phyloP scores from a whole-genome alignment of 306 rosid species.

The Quercus engelmannii region DNA sequence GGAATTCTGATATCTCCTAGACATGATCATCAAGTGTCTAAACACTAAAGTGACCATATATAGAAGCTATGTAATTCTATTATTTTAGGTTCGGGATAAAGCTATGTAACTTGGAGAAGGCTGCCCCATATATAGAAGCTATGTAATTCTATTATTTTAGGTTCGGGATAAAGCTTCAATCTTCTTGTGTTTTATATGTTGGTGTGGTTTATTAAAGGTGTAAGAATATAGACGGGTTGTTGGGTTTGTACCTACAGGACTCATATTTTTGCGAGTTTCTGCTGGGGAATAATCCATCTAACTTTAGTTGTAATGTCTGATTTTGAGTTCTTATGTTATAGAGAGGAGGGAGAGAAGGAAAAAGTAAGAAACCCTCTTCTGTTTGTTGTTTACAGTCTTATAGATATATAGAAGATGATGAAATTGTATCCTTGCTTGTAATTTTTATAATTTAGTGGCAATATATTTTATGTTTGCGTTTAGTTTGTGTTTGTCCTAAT shows the following conservation, averaged over 20 bases:
- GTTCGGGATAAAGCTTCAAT: neutral
- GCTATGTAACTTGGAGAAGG: neutral
- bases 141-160: neutral
- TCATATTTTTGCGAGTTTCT: neutral
- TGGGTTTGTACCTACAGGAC: neutral
- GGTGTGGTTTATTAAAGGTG: neutral
- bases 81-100: neutral
- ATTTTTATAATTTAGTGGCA: neutral
- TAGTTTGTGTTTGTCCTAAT: neutral
- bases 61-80: neutral
- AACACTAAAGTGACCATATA: neutral
- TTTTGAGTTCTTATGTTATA: neutral
- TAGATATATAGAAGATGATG: neutral
- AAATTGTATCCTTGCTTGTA: neutral
- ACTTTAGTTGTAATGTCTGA: neutral
- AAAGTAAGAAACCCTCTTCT: neutral
- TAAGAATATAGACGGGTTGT: neutral
- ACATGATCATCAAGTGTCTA: neutral
- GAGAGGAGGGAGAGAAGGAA: neutral
- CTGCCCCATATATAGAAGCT: neutral
- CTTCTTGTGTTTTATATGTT: neutral
- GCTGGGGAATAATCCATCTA: neutral
- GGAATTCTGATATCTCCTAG: conserved; percentile 1
- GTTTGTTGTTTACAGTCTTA: neutral
- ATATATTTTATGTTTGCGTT: neutral